phyloP scores from a whole-genome alignment of 1,284 basidiomycete species.

The Ustilago xerochloae region DNA sequence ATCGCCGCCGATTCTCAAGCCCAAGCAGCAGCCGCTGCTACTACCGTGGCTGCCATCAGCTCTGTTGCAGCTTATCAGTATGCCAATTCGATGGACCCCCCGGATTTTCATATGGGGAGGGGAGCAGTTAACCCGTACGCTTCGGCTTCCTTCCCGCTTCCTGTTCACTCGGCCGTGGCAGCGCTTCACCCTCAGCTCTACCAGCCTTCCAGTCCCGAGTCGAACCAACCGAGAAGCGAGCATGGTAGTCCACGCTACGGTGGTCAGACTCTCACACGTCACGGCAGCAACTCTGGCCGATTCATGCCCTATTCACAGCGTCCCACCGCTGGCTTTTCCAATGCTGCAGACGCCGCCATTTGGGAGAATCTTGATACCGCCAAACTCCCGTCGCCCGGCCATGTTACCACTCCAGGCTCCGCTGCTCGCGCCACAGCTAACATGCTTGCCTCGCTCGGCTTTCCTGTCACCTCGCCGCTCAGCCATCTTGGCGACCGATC shows the following conservation, averaged over 20 bases:
- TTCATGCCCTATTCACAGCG: constrained; percentile 25
- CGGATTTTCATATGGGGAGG: constrained; percentile 57
- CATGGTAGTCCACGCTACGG: constrained; percentile 55
- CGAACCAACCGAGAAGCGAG: constrained; percentile 55
- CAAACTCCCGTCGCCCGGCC: constrained; percentile 45
- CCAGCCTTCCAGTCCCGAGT: constrained; percentile 58
- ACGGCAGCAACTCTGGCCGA: constrained; percentile 46
- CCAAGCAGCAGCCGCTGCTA: constrained; percentile 41
- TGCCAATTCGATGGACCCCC: constrained; percentile 46
- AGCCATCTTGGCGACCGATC: constrained; percentile 46
- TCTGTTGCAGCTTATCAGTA: constrained; percentile 49
- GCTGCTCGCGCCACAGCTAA: constrained; percentile 36
- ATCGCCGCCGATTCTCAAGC: constrained; percentile 51
- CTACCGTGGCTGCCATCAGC: constrained; percentile 49
- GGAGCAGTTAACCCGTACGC: constrained; percentile 54
- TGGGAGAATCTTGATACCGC: constrained; percentile 53
- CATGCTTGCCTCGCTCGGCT: constrained; percentile 47
- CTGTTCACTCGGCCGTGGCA: constrained; percentile 53
- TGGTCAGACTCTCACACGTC: constrained; percentile 40
- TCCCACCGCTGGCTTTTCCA: constrained; percentile 17
- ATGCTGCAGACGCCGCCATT: constrained; percentile 40
- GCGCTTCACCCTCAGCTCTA: constrained; percentile 47
- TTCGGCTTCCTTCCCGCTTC: constrained; percentile 52
- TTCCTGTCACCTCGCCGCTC: constrained; percentile 46
- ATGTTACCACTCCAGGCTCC: constrained; percentile 39